phyloP scores from a whole-genome alignment of 2,329 filamentous ascomycete genomes.

The Colletotrichum sp. region DNA sequence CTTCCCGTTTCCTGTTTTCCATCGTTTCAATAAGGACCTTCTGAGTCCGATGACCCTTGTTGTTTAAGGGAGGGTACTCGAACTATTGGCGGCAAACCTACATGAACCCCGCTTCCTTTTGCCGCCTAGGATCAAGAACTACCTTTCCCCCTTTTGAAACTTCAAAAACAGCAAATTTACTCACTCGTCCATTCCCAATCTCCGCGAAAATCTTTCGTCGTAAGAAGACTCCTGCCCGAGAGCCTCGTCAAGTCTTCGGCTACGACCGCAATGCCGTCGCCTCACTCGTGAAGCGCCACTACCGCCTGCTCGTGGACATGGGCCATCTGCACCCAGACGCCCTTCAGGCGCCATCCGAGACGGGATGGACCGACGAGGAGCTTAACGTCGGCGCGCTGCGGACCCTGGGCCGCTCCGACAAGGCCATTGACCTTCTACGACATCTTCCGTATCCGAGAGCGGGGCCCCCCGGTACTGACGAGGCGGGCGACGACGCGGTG shows the following conservation, averaged over 20 bases:
- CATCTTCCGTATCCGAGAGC: slow-evolving; percentile 1
- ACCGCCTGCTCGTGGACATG: slow-evolving; percentile 7
- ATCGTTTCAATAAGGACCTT: not conserved
- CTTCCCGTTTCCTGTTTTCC: not conserved
- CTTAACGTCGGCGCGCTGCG: not conserved
- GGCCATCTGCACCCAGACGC: not conserved
- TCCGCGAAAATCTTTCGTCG: not conserved
- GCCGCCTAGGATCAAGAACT: not conserved
- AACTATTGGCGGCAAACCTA: not conserved
- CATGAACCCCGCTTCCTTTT: not conserved
- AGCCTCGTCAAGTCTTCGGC: not conserved
- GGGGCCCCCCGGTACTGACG: not conserved
- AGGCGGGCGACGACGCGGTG: not conserved
- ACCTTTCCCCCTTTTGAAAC: not conserved
- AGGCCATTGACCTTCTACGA: slow-evolving; percentile 9
- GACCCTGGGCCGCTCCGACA: not conserved
- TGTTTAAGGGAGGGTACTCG: not conserved
- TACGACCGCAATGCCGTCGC: not conserved
- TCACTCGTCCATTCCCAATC: not conserved
- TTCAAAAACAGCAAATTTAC: not conserved
- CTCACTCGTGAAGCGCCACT: not conserved
- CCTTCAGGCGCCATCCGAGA: not conserved
- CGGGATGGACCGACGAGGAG: slow-evolving; percentile 1
- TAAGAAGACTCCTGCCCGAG: not conserved
- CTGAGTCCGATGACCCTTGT: not conserved